Conservation (phyloP, 2,329 filamentous ascomycete genomes). For the Penicillium italicum region DNA sequence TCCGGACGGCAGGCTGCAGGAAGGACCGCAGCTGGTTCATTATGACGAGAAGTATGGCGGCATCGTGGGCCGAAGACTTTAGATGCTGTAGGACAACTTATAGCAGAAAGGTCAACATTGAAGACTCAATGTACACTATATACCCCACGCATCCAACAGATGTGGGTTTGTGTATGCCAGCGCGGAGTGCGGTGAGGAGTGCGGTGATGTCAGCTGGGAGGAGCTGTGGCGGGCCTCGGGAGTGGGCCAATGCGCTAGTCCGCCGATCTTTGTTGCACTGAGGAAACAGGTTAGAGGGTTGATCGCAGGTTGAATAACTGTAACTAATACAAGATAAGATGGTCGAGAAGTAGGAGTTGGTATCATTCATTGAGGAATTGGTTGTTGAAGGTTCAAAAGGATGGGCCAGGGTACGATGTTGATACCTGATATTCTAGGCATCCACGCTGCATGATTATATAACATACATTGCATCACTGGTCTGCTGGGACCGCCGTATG, state of each 20-base stretch:
- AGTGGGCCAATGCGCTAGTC: slow-evolving; percentile 22
- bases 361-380: not conserved
- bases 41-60: slow-evolving; percentile 24
- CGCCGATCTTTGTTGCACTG: slow-evolving; percentile 1
- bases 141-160: not conserved
- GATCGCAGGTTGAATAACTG: not conserved
- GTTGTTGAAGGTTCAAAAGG: not conserved
- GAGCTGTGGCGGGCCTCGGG: slow-evolving; percentile 4
- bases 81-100: not conserved
- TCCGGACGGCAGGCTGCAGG: slow-evolving; percentile 22
- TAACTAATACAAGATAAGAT: not conserved
- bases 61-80: slow-evolving; percentile 29
- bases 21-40: slow-evolving; percentile 22
- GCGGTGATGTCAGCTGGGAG: slow-evolving; percentile 25
- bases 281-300: not conserved
- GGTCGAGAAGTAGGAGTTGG: not conserved
- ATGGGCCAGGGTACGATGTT: not conserved
- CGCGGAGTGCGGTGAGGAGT: slow-evolving; percentile 20
- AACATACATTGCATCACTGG: slow-evolving; percentile 21
- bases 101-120: not conserved
- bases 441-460: slow-evolving; percentile 2
- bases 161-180: not conserved
- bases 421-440: slow-evolving; percentile 8
- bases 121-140: not conserved
- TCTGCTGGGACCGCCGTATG: slow-evolving; percentile 31